These are phyloP conservation scores for Pichia sp. DNA, from an alignment of 1,139 yeast genomes.

Conservation along the genomic window DNA sequence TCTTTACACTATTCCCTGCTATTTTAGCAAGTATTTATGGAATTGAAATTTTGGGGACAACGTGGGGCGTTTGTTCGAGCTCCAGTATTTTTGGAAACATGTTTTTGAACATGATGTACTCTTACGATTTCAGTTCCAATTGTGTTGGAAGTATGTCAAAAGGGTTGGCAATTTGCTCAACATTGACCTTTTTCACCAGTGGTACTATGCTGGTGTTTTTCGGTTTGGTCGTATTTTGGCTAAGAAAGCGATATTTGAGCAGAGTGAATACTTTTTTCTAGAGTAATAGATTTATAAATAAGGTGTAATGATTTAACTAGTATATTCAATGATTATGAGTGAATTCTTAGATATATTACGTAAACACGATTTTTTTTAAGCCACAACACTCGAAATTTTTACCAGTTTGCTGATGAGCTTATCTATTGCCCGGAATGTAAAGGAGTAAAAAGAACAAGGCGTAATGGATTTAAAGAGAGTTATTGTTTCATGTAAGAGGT, in stretches of 20 bases:
- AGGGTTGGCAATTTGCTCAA: slow-evolving; percentile 31
- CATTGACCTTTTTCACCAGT: slow-evolving; percentile 29
- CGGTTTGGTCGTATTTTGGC: slow-evolving; percentile 22
- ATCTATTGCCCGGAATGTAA: not conserved
- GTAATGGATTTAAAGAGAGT: too few relatives aligned
- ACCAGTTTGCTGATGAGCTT: not conserved
- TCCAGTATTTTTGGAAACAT: slow-evolving; percentile 30
- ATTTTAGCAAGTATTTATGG: slow-evolving; percentile 33
- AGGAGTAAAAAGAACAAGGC: too few relatives aligned
- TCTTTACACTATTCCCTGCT: slow-evolving; percentile 33
- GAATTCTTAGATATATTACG: not conserved
- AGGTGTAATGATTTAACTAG: not conserved
- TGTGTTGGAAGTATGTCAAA: slow-evolving; percentile 20
- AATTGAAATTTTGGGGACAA: slow-evolving; percentile 32
- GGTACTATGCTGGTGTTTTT: slow-evolving; percentile 24
- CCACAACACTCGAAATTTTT: not conserved
- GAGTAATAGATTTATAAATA: slow-evolving; percentile 1
- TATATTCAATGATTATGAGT: not conserved
- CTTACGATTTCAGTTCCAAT: slow-evolving; percentile 26
- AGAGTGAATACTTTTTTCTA: slow-evolving; percentile 28
- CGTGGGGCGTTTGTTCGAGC: slow-evolving; percentile 32
- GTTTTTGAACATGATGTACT: slow-evolving; percentile 28
- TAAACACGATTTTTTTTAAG: not conserved
- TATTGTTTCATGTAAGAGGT: not conserved
- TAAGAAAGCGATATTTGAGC: slow-evolving; percentile 23